Evolutionary conservation across 2,329 filamentous ascomycete genomes (phyloP).

Genomic region (Ceratocystiopsis brevicomis): DNA sequence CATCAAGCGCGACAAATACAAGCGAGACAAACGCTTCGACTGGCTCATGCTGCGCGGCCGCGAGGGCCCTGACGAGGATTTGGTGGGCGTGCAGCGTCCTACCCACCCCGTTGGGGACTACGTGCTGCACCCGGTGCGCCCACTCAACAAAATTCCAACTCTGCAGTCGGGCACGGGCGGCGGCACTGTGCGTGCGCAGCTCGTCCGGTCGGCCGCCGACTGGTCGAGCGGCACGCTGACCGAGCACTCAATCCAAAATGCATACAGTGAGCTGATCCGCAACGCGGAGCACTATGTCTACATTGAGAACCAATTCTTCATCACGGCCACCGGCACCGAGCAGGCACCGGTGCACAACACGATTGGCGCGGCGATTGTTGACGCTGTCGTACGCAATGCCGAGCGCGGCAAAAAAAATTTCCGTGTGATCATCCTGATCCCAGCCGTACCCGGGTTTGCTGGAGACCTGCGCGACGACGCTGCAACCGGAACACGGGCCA

Average conservation of each 20-base stretch:
- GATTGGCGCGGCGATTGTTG: constrained; percentile 75
- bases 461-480: constrained; percentile 72
- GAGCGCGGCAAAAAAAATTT: constrained; percentile 68
- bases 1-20: constrained; percentile 93
- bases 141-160: constrained; percentile 42
- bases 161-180: constrained; percentile 24
- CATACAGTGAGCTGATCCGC: constrained; percentile 67
- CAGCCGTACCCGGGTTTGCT: constrained; percentile 82
- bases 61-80: constrained; percentile 59
- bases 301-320: constrained; percentile 98
- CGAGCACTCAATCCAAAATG: constrained; percentile 75
- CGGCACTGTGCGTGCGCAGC: constrained; percentile 62
- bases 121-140: constrained; percentile 55
- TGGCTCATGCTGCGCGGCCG: constrained; percentile 70
- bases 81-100: constrained; percentile 74
- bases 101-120: constrained; percentile 82
- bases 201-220: constrained; percentile 78
- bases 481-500: constrained; percentile 71
- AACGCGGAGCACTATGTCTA: constrained; percentile 87
- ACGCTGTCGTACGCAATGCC: constrained; percentile 64
- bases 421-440: constrained; percentile 75
- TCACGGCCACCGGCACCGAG: constrained; percentile 78
- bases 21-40: constrained; percentile 64
- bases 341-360: constrained; percentile 74
- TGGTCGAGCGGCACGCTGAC: constrained; percentile 84